Percentiles rank a stretch among this genome's conserved stretches.
Conservation (phyloP, 176 grass and related monocot species). For the Raddia guianensis region DNA sequence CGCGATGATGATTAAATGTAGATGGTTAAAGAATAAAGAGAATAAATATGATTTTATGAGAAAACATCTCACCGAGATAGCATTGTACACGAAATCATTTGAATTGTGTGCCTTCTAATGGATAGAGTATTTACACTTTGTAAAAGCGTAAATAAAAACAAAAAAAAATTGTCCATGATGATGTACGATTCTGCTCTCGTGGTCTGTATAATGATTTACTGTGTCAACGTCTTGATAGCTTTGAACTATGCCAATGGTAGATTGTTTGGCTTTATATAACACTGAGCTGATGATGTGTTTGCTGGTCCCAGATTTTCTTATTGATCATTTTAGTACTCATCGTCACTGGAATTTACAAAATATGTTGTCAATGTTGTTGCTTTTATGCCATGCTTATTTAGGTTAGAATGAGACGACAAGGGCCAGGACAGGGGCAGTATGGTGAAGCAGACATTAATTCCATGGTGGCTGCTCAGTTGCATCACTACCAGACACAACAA, state of each 20-base stretch:
- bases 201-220: no score
- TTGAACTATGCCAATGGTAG: not conserved
- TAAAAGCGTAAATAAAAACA: no score
- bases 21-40: no score
- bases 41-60: no score
- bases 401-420: constrained; percentile 64
- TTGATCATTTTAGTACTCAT: not conserved
- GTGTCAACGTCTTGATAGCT: not conserved
- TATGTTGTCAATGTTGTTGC: constrained; percentile 18
- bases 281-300: not conserved
- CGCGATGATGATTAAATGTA: no score
- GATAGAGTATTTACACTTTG: no score
- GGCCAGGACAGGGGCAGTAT: constrained; percentile 46
- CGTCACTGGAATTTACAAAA: not conserved
- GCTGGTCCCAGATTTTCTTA: not conserved
- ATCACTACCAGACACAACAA: constrained; percentile 66
- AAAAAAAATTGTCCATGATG: no score
- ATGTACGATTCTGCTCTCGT: no score
- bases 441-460: constrained; percentile 56
- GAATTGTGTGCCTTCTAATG: no score
- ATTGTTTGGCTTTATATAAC: not conserved
- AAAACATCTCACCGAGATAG: no score
- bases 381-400: constrained; percentile 16
- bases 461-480: constrained; percentile 60
- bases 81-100: no score